A percentile compares a stretch with the other conserved stretches of the same genome.
Conservation (phyloP, 129 eudicot species). For the Chrysanthemum makinoi region DNA sequence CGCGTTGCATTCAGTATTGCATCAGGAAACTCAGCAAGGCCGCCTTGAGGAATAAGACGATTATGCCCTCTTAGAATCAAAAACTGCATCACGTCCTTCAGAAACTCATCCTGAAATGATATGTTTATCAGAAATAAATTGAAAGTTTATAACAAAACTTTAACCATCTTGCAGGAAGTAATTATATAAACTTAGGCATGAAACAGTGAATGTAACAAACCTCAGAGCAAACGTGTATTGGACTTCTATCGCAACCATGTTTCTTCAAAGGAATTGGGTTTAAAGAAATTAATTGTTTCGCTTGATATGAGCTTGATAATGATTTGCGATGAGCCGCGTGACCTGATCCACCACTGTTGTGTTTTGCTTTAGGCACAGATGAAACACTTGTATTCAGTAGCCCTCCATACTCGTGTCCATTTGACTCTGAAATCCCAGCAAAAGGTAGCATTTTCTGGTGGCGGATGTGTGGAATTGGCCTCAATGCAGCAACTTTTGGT, state of each 20-base stretch:
- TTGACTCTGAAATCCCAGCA: slow-evolving; percentile 52
- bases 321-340: slow-evolving; percentile 69
- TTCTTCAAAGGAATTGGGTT: slow-evolving; percentile 94
- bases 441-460: slow-evolving; percentile 86
- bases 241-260: slow-evolving; percentile 88
- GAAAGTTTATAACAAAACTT: background rate
- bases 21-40: slow-evolving; percentile 98
- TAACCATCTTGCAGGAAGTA: background rate
- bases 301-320: slow-evolving; percentile 55
- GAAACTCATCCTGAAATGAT: slow-evolving; percentile 77
- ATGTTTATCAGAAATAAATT: background rate
- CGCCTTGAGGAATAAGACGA: no score
- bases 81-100: no score
- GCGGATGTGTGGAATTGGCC: slow-evolving; percentile 82
- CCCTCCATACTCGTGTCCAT: slow-evolving; percentile 61
- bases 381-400: slow-evolving; percentile 50
- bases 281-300: slow-evolving; percentile 78
- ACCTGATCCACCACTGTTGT: slow-evolving; percentile 44
- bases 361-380: slow-evolving; percentile 45
- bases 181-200: background rate
- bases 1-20: slow-evolving; percentile 97
- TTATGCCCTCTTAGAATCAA: no score
- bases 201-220: slow-evolving; percentile 33
- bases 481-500: slow-evolving; percentile 72
- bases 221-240: slow-evolving; percentile 91